Base-by-base conservation (phyloP, 768 basidiomycete species). In the Coprinopsis cinerea region DNA sequence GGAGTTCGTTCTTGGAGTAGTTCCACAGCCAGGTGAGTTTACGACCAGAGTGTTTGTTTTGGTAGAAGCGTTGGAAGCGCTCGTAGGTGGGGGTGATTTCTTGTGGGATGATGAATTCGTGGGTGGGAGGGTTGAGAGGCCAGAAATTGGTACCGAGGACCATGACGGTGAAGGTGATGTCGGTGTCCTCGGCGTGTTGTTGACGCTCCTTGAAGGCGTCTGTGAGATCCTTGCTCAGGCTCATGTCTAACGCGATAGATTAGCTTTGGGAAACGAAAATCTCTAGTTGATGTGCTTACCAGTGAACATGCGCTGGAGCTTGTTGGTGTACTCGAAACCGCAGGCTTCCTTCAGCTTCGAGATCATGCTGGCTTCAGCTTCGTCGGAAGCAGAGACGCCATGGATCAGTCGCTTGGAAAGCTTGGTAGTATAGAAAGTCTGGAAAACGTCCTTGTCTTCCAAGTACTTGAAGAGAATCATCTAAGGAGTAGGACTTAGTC, bases 391-490 rank as follows among this genome's bases (percentile, higher is more conserved):
- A 10, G 93, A 97, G 22, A 90, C 83, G 20, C 83, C 83, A 55
- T 91, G 85, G 56, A 99, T 94, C 35, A 99, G 82, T 54, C 96
- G 92, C 64, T 92, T 91, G 44, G 92, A 93, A 26, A 99, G 73
- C 69, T 94, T 95, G 57, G 92, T 96, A 24, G 88, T 90, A 73
- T 99, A 99, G 78, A 96, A 99, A 15, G 89, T 91, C 66, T 97
- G 94, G 85, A 98, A 99, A 14, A 98, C 93, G 57, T 99, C 96
- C 74, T 97, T 97, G 74, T 99, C 95, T 65, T 96, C 93, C 57
- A 99, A 85, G 65, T 97, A 98, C 67, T 95, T 95, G 87, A 99
- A 99, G 47, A 98, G 73, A 25, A 94, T 77, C 96, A 99, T 98
- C 96, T 99, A 61, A 1, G 54, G 69, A 64, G 53, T 42, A 65